Evolutionary conservation across 2,329 filamentous ascomycete genomes (phyloP), one percentile per base, ranked within the genome.

Genomic region (Zymoseptoria tritici): DNA sequence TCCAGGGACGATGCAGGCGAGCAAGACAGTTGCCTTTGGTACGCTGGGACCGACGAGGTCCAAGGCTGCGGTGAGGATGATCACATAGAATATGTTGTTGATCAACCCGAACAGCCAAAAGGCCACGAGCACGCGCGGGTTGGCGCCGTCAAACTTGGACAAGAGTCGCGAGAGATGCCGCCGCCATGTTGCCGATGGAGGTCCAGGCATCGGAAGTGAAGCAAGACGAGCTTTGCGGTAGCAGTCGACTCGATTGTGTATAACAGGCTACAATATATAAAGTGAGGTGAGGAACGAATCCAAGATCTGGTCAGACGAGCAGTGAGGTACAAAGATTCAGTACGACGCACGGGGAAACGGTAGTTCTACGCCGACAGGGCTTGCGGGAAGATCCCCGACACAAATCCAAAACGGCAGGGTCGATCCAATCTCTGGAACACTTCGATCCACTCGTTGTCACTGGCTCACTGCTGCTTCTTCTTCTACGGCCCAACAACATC

Each of bases 31-130:
- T 67, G 90, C 91, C 75, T 97, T 97, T 55, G 94, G 94, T 1
- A 97, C 81, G 64, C 80, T 74, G 31, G 90, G 87, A 42, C 93
- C 93, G 68, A 97, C 94, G 62, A 99, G 89, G 71, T 99, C 94
- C 69, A 97, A 89, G 3, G 94, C 94, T 42, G 94, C 90, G 29
- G 91, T 95, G 70, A 99, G 88, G 72, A 97, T 94, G 74, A 97
- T 90, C 58, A 97, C 93, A 76, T 97, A 97, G 77, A 97, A 88
- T 46, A 16, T 26, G 56, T 26, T 58, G 26, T 57, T 49, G 29
- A 29, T 64, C 76, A 67, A 79, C 97, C 93, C 93, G 71, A 97
- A 95, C 2, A 97, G 80, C 92, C 92, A 97, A 71, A 97, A 97
- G 26, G 93, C 90, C 55, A 86, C 71, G 58, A 90, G 81, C 16